Evolutionary conservation across 163 green algal genomes (phyloP), one percentile per base, ranked within the genome.

Genomic region (Trebouxia gelatinosa): DNA sequence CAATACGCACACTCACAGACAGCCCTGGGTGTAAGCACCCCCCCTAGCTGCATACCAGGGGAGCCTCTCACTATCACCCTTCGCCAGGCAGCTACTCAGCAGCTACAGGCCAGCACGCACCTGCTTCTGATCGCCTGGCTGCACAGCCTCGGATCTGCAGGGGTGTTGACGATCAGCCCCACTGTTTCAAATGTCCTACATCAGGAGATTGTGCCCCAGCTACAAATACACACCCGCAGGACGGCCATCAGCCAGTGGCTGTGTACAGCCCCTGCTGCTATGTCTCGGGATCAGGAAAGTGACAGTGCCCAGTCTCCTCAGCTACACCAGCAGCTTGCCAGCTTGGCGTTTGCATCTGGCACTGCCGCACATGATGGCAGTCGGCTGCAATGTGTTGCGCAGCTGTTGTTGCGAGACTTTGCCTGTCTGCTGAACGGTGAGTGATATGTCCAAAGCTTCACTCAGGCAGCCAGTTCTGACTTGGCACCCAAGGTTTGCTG

Each of bases 91-190:
- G 29, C 43, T 11, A 62, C 17, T 1, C 31, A 43, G 26, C 40
- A 59, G 68, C 29, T 76, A 40, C 68, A 62, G 43, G 26, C 68
- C 28, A 35, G 31, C 19, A 40, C 64, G 23, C 26, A 11, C 2
- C 26, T 76, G 68, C 46, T 76, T 26, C 46, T 76, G 40, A 9
- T 76, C 21, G 68, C 68, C 23, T 76, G 43, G 43, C 23, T 76
- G n/a, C 31, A 76, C 43, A 40, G 16, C 43, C 29, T 62, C 5
- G 21, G 40, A 29, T 16, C 43, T 35, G 43, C 31, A 6, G 68
- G 40, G 4, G 29, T 40, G 2, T 7, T 59, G 39, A 34, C 39
- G 39, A 59, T 76, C 40, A 64, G 21, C 23, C n/a, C 43, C 6
- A 13, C 43, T 40, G 29, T 46, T 9, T 59, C 68, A 16, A 19